Percentiles rank a stretch among this genome's conserved stretches.
Evolutionary conservation across 441 rosid species (phyloP).

Genomic region (Gossypium gossypioides): DNA sequence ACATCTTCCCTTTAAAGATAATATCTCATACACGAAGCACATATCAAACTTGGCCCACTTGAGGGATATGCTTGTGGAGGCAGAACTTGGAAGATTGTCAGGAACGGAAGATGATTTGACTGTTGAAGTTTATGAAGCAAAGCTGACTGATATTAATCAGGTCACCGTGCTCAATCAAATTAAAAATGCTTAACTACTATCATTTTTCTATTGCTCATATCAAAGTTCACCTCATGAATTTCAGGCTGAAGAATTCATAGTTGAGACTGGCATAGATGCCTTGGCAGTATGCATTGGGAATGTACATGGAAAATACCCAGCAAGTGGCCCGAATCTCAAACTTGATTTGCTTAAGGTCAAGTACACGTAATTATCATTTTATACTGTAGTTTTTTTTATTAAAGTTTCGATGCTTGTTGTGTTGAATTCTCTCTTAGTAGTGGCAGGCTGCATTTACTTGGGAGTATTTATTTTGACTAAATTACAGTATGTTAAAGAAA

Average conservation of each 20-base stretch:
- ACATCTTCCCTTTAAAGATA: conserved; percentile 71
- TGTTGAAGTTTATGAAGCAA: conserved; percentile 86
- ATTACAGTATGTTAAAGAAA: not conserved
- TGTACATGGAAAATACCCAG: conserved; percentile 91
- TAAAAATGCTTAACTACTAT: conserved; percentile 10
- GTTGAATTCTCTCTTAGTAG: not conserved
- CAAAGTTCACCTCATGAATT: conserved; percentile 17
- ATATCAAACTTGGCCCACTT: conserved; percentile 60
- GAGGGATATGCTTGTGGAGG: conserved; percentile 70
- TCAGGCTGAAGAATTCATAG: conserved; percentile 82
- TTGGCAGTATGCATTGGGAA: conserved; percentile 94
- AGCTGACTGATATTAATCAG: conserved; percentile 74
- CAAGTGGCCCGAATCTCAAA: conserved; percentile 77
- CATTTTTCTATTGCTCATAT: conserved; percentile 8
- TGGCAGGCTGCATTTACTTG: conserved; percentile 5
- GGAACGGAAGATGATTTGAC: conserved; percentile 97
- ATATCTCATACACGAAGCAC: conserved; percentile 58
- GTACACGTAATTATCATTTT: conserved; percentile 8
- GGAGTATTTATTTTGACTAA: conserved; percentile 3
- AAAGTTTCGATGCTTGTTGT: not conserved
- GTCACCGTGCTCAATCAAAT: conserved; percentile 22
- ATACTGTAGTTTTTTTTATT: not conserved
- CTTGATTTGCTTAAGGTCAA: conserved; percentile 78
- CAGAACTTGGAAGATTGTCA: conserved; percentile 86
- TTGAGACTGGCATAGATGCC: conserved; percentile 77